A percentile compares a stretch with the other conserved stretches of the same genome.
Conservation (phyloP, 2,329 filamentous ascomycete species). For the Talaromyces sp. region DNA sequence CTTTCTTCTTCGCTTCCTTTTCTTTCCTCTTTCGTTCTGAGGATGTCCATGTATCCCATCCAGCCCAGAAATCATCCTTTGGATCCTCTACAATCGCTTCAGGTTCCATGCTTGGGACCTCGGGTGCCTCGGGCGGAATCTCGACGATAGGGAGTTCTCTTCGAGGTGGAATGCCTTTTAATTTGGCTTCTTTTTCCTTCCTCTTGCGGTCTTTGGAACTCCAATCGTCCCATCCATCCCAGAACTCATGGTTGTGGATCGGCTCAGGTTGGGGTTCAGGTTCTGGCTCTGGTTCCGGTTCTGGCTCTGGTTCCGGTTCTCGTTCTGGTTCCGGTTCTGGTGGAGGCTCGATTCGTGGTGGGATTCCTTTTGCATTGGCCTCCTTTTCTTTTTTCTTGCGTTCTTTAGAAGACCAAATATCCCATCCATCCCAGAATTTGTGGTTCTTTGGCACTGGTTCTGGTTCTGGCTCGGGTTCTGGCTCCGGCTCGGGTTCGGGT, state of each 20-base stretch:
- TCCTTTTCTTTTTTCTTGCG: slow-evolving; percentile 8
- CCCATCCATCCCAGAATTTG: slow-evolving; percentile 11
- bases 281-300: slow-evolving; percentile 14
- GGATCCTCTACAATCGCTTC: slow-evolving; percentile 25
- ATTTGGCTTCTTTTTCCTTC: slow-evolving; percentile 9
- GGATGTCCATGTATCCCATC: slow-evolving; percentile 8
- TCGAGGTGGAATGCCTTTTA: slow-evolving; percentile 10
- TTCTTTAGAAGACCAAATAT: neutral
- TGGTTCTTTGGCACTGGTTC: slow-evolving; percentile 7
- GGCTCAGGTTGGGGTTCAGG: slow-evolving; percentile 29
- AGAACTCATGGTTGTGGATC: slow-evolving; percentile 13
- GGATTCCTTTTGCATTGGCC: slow-evolving; percentile 8
- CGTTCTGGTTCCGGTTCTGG: slow-evolving; percentile 10
- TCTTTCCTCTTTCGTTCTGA: slow-evolving; percentile 12
- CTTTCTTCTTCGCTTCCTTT: slow-evolving; percentile 14
- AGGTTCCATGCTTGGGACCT: slow-evolving; percentile 17
- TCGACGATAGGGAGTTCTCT: slow-evolving; percentile 8
- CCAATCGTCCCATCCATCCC: slow-evolving; percentile 9
- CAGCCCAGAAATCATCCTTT: slow-evolving; percentile 10
- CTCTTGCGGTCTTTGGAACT: slow-evolving; percentile 7
- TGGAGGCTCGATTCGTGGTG: slow-evolving; percentile 13
- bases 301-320: neutral
- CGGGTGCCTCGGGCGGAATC: slow-evolving; percentile 14
- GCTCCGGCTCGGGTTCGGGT: slow-evolving; percentile 7
- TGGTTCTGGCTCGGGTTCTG: neutral